phyloP scores from a whole-genome alignment of 805 yeast genomes.

The Kuraishia ogatae region DNA sequence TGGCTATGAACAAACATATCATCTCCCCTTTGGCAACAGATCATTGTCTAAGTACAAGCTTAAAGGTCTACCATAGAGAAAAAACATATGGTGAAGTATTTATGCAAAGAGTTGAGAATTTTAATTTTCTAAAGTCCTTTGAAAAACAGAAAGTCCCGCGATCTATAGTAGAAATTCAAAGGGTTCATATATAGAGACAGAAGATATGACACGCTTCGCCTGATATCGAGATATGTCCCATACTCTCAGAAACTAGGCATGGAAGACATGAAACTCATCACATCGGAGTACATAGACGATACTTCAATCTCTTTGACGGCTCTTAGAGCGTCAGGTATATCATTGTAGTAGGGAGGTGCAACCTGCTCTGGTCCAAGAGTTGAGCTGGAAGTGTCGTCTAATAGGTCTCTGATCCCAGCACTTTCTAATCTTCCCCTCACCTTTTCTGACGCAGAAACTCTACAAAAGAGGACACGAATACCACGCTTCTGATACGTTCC shows the following conservation, averaged over 20 bases:
- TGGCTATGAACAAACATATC: too few species aligned
- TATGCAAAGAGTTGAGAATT: too few species aligned
- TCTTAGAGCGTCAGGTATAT: constrained; percentile 49
- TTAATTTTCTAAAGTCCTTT: background rate
- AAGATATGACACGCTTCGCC: background rate
- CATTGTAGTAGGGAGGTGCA: constrained; percentile 34
- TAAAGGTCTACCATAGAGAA: too few species aligned
- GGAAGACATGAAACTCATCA: constrained; percentile 1
- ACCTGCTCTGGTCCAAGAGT: constrained; percentile 22
- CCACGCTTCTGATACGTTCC: constrained; percentile 42
- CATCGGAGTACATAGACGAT: constrained; percentile 10
- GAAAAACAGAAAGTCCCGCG: background rate
- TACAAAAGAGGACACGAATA: constrained; percentile 50
- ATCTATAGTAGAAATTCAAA: background rate
- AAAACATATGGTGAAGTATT: too few species aligned
- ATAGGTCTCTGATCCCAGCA: constrained; percentile 45
- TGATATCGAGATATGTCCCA: background rate
- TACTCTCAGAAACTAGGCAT: background rate
- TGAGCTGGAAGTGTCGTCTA: constrained; percentile 14
- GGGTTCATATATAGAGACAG: background rate
- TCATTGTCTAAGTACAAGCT: too few species aligned
- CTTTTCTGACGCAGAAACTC: constrained; percentile 40
- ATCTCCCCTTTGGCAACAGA: too few species aligned
- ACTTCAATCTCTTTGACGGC: constrained; percentile 29
- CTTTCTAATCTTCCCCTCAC: constrained; percentile 41